phyloP scores from a whole-genome alignment of 768 basidiomycete species.

The Lactifluus volemus region DNA sequence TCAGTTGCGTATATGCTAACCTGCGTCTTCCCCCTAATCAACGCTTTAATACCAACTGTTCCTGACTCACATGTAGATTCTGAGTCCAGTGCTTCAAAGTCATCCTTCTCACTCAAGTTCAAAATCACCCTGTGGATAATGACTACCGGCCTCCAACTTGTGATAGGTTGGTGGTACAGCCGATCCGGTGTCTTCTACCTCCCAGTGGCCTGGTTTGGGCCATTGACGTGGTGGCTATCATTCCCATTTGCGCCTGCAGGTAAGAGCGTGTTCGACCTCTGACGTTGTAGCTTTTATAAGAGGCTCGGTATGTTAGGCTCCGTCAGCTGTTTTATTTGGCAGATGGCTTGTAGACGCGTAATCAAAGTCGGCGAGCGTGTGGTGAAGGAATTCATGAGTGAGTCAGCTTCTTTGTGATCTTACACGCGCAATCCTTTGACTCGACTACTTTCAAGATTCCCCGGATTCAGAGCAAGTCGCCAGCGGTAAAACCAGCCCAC shows the following conservation, averaged over 20 bases:
- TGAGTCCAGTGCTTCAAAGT: conserved; percentile 70
- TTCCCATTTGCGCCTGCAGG: conserved; percentile 89
- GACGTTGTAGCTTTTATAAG: neutral
- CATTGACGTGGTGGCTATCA: conserved; percentile 78
- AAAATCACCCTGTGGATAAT: conserved; percentile 66
- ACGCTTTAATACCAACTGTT: neutral
- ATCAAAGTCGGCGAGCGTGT: conserved; percentile 61
- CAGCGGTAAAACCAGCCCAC: neutral
- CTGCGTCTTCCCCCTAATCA: neutral
- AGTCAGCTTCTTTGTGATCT: neutral
- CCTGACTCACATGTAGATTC: conserved; percentile 40
- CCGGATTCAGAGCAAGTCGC: neutral
- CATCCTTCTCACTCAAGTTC: conserved; percentile 67
- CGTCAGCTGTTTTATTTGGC: conserved; percentile 91
- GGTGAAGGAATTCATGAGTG: conserved; percentile 14
- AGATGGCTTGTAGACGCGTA: conserved; percentile 88
- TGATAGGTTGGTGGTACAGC: conserved; percentile 87
- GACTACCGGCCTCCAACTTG: conserved; percentile 82
- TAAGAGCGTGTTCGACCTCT: conserved; percentile 27
- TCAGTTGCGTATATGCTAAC: conserved; percentile 53
- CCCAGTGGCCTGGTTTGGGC: conserved; percentile 85
- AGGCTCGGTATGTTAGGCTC: conserved; percentile 48
- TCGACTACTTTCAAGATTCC: neutral
- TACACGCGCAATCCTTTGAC: neutral
- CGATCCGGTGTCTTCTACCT: conserved; percentile 89